These are phyloP conservation scores for Hamamelis virginiana DNA, from an alignment of 164 flowering plant genomes.

Conservation along the genomic window DNA sequence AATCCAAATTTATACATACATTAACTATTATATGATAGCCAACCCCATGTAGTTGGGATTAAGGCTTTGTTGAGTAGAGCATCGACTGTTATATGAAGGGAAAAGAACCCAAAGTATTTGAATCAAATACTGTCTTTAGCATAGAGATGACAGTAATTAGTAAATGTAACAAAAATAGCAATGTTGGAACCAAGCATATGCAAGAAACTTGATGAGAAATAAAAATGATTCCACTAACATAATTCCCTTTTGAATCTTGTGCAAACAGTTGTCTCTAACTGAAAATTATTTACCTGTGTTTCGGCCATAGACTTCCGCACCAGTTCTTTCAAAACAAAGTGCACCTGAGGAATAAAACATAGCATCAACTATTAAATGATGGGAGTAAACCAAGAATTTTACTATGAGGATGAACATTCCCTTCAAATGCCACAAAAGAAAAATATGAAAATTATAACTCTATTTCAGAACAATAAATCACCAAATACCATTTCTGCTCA, in stretches of 20 bases:
- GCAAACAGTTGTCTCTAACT: neutral
- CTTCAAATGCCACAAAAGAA: too few species aligned
- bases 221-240: neutral
- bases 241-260: neutral
- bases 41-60: too few species aligned
- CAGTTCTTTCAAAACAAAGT: constrained; percentile 86
- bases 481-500: too few species aligned
- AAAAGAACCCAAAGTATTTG: neutral
- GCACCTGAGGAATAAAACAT: constrained; percentile 57
- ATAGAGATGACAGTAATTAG: neutral
- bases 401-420: too few species aligned
- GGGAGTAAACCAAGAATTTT: too few species aligned
- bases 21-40: too few species aligned
- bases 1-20: too few species aligned
- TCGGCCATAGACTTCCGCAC: constrained; percentile 91
- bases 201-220: neutral
- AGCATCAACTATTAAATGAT: neutral
- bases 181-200: neutral
- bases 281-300: constrained; percentile 62
- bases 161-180: neutral
- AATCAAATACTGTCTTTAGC: neutral
- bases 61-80: too few species aligned
- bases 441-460: too few species aligned
- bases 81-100: too few species aligned
- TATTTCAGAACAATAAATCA: too few species aligned